Percentiles rank a stretch among this genome's conserved stretches.
These are phyloP conservation scores for Cylindrotheca closterium DNA, from an alignment of 108 stramenopile species.

Conservation along the genomic window DNA sequence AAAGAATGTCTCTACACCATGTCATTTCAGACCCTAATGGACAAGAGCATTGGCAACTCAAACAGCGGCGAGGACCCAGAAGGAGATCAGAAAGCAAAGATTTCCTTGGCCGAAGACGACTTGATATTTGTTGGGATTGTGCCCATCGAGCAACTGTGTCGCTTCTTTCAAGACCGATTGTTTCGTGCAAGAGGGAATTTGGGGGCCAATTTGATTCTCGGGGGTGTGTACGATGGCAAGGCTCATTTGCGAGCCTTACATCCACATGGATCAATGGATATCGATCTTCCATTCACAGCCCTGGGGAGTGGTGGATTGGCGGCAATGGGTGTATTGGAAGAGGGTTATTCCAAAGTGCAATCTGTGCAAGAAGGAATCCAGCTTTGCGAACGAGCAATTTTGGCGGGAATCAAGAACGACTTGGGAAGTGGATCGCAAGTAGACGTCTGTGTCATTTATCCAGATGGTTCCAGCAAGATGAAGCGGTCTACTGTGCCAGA, in stretches of 20 bases:
- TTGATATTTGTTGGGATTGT: conserved; percentile 30
- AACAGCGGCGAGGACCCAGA: neutral
- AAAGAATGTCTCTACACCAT: conserved; percentile 47
- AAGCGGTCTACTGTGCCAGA: conserved; percentile 37
- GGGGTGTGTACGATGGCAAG: conserved; percentile 50
- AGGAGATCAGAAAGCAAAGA: neutral
- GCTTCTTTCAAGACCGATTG: conserved; percentile 51
- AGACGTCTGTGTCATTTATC: conserved; percentile 51
- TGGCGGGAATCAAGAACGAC: conserved; percentile 83
- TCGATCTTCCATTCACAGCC: conserved; percentile 66
- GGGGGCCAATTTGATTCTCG: conserved; percentile 77
- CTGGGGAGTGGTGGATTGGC: conserved; percentile 85
- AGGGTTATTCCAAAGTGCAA: conserved; percentile 31
- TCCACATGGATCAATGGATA: conserved; percentile 82
- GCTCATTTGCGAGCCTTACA: conserved; percentile 67
- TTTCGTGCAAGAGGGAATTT: conserved; percentile 46
- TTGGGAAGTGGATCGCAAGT: conserved; percentile 83
- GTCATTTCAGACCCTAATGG: conserved; percentile 8
- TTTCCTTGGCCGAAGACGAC: neutral
- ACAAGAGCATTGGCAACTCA: conserved; percentile 31
- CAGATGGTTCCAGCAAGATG: conserved; percentile 24
- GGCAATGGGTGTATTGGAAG: conserved; percentile 77
- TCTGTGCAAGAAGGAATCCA: conserved; percentile 61
- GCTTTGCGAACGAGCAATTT: conserved; percentile 60
- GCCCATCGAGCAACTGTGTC: conserved; percentile 40